Evolutionary conservation across 2,329 filamentous ascomycete species (phyloP).

Genomic region (Xylaria sp.): DNA sequence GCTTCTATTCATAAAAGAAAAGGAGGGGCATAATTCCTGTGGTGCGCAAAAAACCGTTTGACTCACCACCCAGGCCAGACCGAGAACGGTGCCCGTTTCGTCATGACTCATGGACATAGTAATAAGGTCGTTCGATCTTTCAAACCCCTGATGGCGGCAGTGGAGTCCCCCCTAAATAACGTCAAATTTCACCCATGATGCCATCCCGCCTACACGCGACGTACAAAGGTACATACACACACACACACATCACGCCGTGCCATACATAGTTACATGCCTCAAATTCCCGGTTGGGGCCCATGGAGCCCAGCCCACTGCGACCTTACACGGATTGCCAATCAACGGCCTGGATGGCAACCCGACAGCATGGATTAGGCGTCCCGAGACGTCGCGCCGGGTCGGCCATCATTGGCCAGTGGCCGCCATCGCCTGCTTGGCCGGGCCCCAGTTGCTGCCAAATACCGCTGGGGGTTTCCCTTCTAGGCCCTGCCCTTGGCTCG

Average conservation of each 20-base stretch:
- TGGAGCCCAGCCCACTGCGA: too few relatives aligned
- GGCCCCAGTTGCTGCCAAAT: not conserved
- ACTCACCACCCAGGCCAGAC: not conserved
- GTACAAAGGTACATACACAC: too few relatives aligned
- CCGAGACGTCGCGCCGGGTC: slow-evolving; percentile 26
- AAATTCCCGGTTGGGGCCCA: not conserved
- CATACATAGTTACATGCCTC: too few relatives aligned
- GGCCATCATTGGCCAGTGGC: slow-evolving; percentile 11
- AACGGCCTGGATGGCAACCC: slow-evolving; percentile 8
- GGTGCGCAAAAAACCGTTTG: not conserved
- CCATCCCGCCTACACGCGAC: not conserved
- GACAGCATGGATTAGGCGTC: slow-evolving; percentile 13
- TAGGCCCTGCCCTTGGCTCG: not conserved
- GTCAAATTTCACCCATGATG: not conserved
- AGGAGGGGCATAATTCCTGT: not conserved
- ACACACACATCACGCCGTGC: too few relatives aligned
- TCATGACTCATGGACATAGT: not conserved
- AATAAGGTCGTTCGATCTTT: not conserved
- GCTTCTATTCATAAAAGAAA: not conserved
- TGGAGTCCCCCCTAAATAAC: not conserved
- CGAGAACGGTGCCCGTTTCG: not conserved
- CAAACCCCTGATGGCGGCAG: not conserved
- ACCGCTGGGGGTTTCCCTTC: slow-evolving; percentile 1
- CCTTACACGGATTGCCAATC: not conserved
- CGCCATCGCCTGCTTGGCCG: slow-evolving; percentile 2